Base-by-base conservation (phyloP, 179 eudicot species). In the Spinacia oleracea region DNA sequence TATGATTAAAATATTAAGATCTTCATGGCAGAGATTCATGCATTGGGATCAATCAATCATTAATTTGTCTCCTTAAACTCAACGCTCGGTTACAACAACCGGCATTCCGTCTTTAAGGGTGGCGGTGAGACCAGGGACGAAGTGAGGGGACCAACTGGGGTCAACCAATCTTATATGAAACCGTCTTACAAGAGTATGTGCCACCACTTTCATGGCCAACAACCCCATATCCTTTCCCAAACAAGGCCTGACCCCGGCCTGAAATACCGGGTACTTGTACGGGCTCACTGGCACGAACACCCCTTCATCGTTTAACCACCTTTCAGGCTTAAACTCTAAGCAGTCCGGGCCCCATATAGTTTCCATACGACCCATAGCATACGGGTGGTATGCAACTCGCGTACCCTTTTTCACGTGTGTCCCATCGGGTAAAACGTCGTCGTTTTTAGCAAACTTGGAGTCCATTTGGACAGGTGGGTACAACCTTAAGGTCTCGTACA, bases 361-460 rank as follows among this genome's bases (percentile, higher is more conserved):
- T 80, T 84, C 87, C 92, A 94, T 90, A 78, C 98, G 86, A 9
- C 98, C 98, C 97, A 94, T 93, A 4, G 97, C 97, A 7, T 94
- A 94, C 9, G 91, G 94, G 73, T 90, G 93, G 71, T 89, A 94
- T 20, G 97, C 85, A n/a, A 94, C 97, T 77, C 96, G 82, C 43
- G 89, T 85, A 15, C 98, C 97, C 35, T 79, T 85, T 12, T 65
- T 46, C 5, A 94, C 91, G 25, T 9, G 70, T 1, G 97, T 93
- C 6, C 97, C 97, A 46, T 94, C 98, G 0, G 98, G 98, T 79
- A 94, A 86, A 12, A 82, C 77, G 40, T 94, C 98, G 10, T 85
- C 87, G 11, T 46, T 40, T 9, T 60, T 71, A 7, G 98, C 97
- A 53, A 88, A 96, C 81, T 94, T 94, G 10, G 98, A 94, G 86